Evolutionary conservation across 192 early-diverging fungal species (phyloP), one percentile per base, ranked within the genome.

Genomic region (Gaertneriomyces semiglobifer): DNA sequence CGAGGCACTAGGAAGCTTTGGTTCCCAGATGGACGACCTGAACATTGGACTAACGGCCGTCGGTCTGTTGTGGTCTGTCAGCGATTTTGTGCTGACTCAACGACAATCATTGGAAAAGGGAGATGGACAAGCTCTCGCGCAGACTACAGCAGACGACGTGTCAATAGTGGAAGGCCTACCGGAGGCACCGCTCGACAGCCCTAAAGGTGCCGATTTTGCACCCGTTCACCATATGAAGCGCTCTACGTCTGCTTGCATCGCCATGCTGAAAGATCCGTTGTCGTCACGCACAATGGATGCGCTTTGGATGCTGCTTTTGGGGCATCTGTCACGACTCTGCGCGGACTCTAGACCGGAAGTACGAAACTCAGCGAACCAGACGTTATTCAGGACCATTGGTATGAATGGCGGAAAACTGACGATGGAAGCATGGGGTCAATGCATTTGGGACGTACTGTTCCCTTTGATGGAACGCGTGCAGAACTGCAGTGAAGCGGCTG

Each of bases 1-100:
- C 59, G 82, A 89, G 54, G 87, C 89, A 0, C 63, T 98, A 33
- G 88, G 82, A 12, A 74, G 79, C 25, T 98, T 94, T 84, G 92
- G 92, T 1, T 68, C 82, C 19, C 91, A 95, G 68, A 75, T 74
- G 11, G 91, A 93, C 39, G 97, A 98, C 71, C 74, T 98, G 46
- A 99, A 99, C 72, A 95, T 99, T 47, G 87, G 90, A 53, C 75
- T 99, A 43, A 95, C 97, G 0, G 89, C 94, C 5, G 84, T 96
- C 42, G 92, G 94, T 1, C 78, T 98, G 56, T 75, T 93, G 9
- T 99, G 95, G 95, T 90, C 89, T 48, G 78, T 99, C 40, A 88
- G 91, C 47, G 94, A 97, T 75, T 93, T 86, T 67, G 82, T 99
- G 56, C 84, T 93, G 33, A 89, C 84, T 1, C 86, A 85, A 59